Conservation (phyloP, 257 asterid genomes). For the Nicotiana otophora region DNA sequence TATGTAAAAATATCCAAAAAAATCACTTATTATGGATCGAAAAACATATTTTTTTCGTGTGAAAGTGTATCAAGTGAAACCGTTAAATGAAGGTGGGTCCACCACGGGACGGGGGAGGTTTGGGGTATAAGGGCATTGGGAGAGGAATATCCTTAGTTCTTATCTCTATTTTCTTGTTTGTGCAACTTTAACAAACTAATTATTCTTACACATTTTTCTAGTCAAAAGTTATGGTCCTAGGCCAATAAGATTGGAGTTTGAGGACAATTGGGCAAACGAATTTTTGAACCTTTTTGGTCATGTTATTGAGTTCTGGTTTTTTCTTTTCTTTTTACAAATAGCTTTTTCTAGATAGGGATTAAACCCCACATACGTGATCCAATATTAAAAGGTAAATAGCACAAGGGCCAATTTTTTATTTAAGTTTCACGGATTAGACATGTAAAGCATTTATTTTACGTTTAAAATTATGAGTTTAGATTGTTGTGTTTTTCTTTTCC, state of each 20-base stretch:
- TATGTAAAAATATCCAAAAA: no score
- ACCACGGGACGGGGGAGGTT: no score
- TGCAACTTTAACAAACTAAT: conserved; percentile 50
- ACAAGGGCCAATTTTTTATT: not conserved
- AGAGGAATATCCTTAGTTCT: conserved; percentile 27
- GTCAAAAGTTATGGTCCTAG: conserved; percentile 14
- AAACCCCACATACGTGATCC: not conserved
- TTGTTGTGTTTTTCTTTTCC: not conserved
- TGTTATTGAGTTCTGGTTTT: not conserved
- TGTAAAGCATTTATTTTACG: not conserved
- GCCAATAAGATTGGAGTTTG: not conserved
- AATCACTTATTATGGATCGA: no score
- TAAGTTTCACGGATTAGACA: not conserved
- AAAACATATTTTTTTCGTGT: no score
- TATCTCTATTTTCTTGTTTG: conserved; percentile 4
- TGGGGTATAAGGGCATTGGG: not conserved
- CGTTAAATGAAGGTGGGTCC: no score
- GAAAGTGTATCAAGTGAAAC: no score
- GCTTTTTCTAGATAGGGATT: not conserved
- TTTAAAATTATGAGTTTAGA: no score
- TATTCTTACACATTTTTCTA: conserved; percentile 11
- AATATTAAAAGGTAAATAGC: not conserved
- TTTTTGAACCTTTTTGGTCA: conserved; percentile 11
- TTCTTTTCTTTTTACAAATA: not conserved
- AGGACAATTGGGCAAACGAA: not conserved